phyloP scores from a whole-genome alignment of 2,329 filamentous ascomycete species.

The Chaetothyriales sp. region DNA sequence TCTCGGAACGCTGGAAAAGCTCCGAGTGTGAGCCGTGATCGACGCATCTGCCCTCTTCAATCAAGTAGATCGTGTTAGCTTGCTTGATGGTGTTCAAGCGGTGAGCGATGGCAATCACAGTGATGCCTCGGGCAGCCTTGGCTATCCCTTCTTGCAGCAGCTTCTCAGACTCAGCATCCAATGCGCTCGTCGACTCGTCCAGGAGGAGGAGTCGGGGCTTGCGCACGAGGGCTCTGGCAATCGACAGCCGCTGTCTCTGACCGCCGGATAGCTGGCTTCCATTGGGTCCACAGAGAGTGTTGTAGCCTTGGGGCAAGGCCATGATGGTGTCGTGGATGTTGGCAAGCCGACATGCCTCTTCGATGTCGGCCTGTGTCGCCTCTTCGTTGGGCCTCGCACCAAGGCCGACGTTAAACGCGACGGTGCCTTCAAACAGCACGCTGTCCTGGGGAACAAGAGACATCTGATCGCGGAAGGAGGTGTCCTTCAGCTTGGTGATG shows the following conservation, averaged over 20 bases:
- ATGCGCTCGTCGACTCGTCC: conserved; percentile 45
- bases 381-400: conserved; percentile 45
- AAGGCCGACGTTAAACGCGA: conserved; percentile 76
- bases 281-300: conserved; percentile 38
- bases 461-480: conserved; percentile 69
- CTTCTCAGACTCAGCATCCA: conserved; percentile 41
- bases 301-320: conserved; percentile 34
- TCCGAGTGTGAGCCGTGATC: conserved; percentile 68
- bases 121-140: conserved; percentile 22
- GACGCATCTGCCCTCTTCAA: conserved; percentile 54
- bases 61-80: conserved; percentile 67
- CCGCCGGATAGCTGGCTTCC: conserved; percentile 42
- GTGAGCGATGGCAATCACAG: conserved; percentile 28
- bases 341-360: conserved; percentile 56
- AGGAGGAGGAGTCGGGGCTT: conserved; percentile 42
- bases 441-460: conserved; percentile 87
- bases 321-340: conserved; percentile 38
- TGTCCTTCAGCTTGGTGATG: conserved; percentile 55
- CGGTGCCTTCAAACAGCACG: conserved; percentile 78
- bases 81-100: conserved; percentile 26
- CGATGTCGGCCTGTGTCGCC: conserved; percentile 51
- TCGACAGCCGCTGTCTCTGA: conserved; percentile 43
- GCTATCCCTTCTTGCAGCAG: conserved; percentile 30
- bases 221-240: conserved; percentile 42
- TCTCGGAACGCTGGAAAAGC: conserved; percentile 45